These are phyloP conservation scores for Fusarium bulbicola DNA, from an alignment of 2,329 filamentous ascomycete genomes.

Conservation along the genomic window DNA sequence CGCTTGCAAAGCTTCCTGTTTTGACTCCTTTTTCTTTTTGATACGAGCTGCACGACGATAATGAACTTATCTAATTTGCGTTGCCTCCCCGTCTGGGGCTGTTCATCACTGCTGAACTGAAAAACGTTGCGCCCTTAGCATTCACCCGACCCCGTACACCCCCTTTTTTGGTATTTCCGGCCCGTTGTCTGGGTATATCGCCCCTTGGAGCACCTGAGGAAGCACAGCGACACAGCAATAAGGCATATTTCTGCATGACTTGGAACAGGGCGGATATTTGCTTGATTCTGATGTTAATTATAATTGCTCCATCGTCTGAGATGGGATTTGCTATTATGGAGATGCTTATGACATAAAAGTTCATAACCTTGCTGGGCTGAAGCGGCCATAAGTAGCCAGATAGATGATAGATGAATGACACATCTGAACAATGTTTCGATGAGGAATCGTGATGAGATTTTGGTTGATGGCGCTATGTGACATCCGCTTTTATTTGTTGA, in stretches of 20 bases:
- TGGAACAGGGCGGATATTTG: conserved; percentile 1
- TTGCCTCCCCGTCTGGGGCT: background rate
- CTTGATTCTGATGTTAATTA: background rate
- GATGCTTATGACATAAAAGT: conserved; percentile 13
- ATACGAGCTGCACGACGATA: background rate
- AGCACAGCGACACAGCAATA: background rate
- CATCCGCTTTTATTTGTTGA: background rate
- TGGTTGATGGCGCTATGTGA: background rate
- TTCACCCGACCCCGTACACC: background rate
- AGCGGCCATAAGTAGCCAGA: background rate
- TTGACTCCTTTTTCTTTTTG: background rate
- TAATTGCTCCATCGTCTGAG: conserved; percentile 2
- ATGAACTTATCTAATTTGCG: background rate
- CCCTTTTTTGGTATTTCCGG: background rate
- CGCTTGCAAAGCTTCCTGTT: conserved; percentile 3
- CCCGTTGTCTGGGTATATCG: conserved; percentile 2
- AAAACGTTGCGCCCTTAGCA: background rate
- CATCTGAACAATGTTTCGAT: background rate
- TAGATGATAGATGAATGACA: conserved; percentile 3
- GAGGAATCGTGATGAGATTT: background rate
- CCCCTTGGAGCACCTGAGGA: conserved; percentile 1
- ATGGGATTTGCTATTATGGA: conserved; percentile 9
- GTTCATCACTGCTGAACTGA: background rate
- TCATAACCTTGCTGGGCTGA: conserved; percentile 8
- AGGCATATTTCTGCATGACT: background rate